phyloP scores from a whole-genome alignment of 1,284 basidiomycete genomes.

The Moesziomyces sp. region DNA sequence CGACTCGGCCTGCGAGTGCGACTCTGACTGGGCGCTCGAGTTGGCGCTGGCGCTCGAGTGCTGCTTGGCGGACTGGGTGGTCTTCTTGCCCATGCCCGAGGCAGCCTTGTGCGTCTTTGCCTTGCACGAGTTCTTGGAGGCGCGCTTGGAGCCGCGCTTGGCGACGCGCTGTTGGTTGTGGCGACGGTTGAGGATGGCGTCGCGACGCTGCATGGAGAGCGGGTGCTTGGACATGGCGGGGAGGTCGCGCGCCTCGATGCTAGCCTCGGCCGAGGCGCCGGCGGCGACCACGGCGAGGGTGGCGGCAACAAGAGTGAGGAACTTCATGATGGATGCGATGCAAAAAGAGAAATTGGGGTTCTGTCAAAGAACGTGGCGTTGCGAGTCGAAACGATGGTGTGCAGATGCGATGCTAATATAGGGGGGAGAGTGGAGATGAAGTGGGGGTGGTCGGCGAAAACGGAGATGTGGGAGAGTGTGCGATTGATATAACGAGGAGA shows the following conservation, averaged over 20 bases:
- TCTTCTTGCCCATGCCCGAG: slow-evolving; percentile 10
- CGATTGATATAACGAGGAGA: not conserved
- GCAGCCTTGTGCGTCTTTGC: slow-evolving; percentile 31
- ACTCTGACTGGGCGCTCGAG: slow-evolving; percentile 7
- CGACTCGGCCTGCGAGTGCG: slow-evolving; percentile 17
- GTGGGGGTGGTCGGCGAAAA: not conserved
- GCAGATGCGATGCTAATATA: not conserved
- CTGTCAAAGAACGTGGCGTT: not conserved
- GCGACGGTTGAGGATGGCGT: slow-evolving; percentile 32
- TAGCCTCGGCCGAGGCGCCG: slow-evolving; percentile 27
- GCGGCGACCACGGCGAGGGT: slow-evolving; percentile 35
- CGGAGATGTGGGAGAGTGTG: not conserved
- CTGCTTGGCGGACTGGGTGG: slow-evolving; percentile 15
- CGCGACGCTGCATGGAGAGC: slow-evolving; percentile 45
- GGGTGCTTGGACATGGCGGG: slow-evolving; percentile 43
- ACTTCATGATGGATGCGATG: slow-evolving; percentile 33
- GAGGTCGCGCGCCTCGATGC: slow-evolving; percentile 30
- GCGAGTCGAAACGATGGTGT: not conserved
- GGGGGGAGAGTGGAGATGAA: slow-evolving; percentile 1
- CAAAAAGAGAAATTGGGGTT: not conserved
- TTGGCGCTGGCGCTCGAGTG: slow-evolving; percentile 12
- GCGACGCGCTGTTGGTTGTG: slow-evolving; percentile 2
- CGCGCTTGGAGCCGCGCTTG: slow-evolving; percentile 28
- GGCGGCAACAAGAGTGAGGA: slow-evolving; percentile 39
- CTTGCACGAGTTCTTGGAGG: slow-evolving; percentile 34